These are phyloP conservation scores for Aspergillus taichungensis DNA, from an alignment of 495 filamentous ascomycete genomes.

Conservation along the genomic window DNA sequence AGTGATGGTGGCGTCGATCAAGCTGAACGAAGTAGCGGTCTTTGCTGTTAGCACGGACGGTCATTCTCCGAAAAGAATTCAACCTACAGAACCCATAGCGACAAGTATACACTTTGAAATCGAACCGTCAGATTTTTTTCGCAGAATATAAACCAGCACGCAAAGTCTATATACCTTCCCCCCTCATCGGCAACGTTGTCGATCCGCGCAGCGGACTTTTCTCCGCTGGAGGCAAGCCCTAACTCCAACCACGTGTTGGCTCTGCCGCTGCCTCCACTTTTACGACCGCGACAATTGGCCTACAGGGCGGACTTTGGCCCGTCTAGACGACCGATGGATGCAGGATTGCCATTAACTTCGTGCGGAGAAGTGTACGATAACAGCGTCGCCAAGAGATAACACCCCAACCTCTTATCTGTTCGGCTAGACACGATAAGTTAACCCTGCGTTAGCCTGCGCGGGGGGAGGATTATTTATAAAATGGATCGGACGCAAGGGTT, in stretches of 20 bases:
- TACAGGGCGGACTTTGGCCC: no score
- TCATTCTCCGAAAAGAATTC: no score
- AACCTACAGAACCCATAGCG: conserved; percentile 1
- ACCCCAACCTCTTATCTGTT: neutral
- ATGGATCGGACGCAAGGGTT: neutral
- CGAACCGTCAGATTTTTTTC: no score
- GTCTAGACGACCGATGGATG: no score
- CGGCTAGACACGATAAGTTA: neutral
- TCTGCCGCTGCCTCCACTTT: no score
- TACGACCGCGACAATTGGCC: no score
- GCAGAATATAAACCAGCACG: no score
- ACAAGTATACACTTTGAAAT: neutral
- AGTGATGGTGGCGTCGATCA: conserved; percentile 10
- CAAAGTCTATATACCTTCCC: no score
- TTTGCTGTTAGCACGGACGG: conserved; percentile 1
- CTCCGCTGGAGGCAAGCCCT: no score
- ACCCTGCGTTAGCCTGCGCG: neutral
- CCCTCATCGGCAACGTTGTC: no score
- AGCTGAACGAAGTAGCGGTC: neutral
- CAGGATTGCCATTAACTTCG: neutral
- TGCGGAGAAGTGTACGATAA: neutral
- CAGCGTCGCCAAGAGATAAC: conserved; percentile 13
- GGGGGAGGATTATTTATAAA: neutral
- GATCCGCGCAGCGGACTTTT: no score
- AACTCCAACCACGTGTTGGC: no score